Evolutionary conservation across 345 rosid species (phyloP), one percentile per base, ranked within the genome.

Genomic region (Mercurialis annua): DNA sequence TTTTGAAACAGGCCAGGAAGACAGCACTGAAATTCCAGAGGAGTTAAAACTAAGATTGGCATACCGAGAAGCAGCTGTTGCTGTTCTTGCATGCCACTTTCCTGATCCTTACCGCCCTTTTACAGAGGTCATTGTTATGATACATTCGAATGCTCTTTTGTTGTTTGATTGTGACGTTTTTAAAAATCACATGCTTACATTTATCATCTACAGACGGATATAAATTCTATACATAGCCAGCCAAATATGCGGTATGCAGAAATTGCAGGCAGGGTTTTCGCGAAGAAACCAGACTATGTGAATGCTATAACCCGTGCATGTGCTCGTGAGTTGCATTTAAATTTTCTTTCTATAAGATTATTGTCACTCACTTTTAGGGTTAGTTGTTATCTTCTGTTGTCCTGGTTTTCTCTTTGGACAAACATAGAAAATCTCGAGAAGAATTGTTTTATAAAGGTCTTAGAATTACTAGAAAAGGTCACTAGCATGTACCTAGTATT

Each of bases 1-100:
- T 53, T 93, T 87, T 81, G 96, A 88, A 75, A 93, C 96, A 29
- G 96, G 98, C 60, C 92, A 87, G 82, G 98, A 93, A 81, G 98
- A 93, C 68, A 84, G 89, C 70, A 75, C 85, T 36, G 90, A 83
- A 73, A 80, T 93, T 68, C 94, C 98, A 11, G 90, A 87, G 73
- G 98, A 93, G 64, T 31, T 93, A 65, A 86, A 83, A 74, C 76
- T 90, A 83, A 84, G 98, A 81, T 75, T 92, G 68, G 98, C 97
- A 62, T 90, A 93, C 65, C 74, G 98, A 70, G 98, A 93, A 80
- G 97, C 98, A 62, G 84, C 96, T 84, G 97, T 87, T 78, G 92
- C 97, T 68, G 81, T 90, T 79, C 91, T 93, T 69, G 88, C 96
- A 11, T 93, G 98, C 76, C 84, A 84, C 72, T 84, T 88, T 68